Conservation (phyloP, 257 asterid species). For the Nicotiana sylvestris region DNA sequence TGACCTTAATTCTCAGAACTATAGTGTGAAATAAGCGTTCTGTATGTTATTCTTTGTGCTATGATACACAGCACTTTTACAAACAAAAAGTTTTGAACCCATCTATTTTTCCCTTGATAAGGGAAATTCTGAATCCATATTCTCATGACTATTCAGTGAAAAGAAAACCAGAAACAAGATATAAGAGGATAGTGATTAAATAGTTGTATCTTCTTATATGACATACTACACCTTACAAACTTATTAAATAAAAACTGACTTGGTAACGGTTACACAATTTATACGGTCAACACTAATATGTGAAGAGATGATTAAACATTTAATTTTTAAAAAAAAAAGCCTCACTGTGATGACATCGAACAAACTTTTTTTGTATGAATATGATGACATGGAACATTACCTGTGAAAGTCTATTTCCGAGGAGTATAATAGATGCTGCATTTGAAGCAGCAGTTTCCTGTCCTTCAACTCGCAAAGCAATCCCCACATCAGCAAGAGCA, state of each 20-base stretch:
- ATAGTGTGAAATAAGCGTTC: background rate
- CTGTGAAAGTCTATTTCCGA: constrained; percentile 90
- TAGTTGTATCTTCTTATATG: background rate
- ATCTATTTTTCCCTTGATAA: background rate
- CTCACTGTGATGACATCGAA: background rate
- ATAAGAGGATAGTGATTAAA: background rate
- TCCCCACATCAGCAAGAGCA: constrained; percentile 97
- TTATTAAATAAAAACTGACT: background rate
- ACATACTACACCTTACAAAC: background rate
- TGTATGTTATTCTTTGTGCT: background rate
- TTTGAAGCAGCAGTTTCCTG: constrained; percentile 98
- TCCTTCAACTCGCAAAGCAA: constrained; percentile 86
- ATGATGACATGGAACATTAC: constrained; percentile 27
- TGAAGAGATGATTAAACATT: background rate
- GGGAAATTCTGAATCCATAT: background rate
- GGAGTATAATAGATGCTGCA: constrained; percentile 91
- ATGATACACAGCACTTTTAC: background rate
- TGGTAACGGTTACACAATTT: background rate
- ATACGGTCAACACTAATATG: background rate
- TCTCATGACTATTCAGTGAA: background rate
- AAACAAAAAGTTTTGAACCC: background rate
- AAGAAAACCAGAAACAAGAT: background rate
- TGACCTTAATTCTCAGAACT: background rate
- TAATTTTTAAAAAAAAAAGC: background rate
- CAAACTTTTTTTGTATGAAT: background rate